phyloP scores from a whole-genome alignment of 305 asterid genomes.

The Striga hermonthica region DNA sequence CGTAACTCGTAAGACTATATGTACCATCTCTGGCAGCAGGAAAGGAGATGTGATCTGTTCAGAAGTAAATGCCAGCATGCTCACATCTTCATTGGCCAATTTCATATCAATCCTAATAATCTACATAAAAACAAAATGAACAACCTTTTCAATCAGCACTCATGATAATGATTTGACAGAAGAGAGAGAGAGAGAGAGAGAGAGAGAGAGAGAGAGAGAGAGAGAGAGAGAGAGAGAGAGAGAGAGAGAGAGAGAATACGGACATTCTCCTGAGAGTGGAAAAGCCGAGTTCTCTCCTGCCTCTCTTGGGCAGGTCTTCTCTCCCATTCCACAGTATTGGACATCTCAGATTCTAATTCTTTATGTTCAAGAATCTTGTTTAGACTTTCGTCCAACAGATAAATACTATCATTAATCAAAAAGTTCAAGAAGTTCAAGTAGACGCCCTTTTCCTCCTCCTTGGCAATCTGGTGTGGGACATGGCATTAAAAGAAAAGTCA shows the following conservation, averaged over 20 bases:
- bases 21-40: constrained; percentile 92
- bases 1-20: constrained; percentile 23
- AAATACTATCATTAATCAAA: constrained; percentile 89
- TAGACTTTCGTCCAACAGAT: constrained; percentile 94
- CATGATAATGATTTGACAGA: constrained; percentile 24
- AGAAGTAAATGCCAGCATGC: constrained; percentile 85
- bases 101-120: constrained; percentile 94
- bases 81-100: constrained; percentile 94
- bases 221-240: constrained; percentile 2
- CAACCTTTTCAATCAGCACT: constrained; percentile 29
- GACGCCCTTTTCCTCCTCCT: constrained; percentile 97
- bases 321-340: constrained; percentile 91
- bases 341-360: constrained; percentile 98
- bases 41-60: constrained; percentile 93
- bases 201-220: background rate
- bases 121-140: constrained; percentile 40
- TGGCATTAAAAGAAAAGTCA: constrained; percentile 15
- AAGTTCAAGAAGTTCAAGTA: constrained; percentile 89
- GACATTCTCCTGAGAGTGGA: constrained; percentile 98
- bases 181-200: background rate
- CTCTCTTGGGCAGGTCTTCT: constrained; percentile 88
- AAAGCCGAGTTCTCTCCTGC: constrained; percentile 94
- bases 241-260: constrained; percentile 32
- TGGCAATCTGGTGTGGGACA: constrained; percentile 66
- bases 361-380: constrained; percentile 92